These are phyloP conservation scores for Fusarium fracticaudum DNA, from an alignment of 2,329 filamentous ascomycete species.

Conservation along the genomic window DNA sequence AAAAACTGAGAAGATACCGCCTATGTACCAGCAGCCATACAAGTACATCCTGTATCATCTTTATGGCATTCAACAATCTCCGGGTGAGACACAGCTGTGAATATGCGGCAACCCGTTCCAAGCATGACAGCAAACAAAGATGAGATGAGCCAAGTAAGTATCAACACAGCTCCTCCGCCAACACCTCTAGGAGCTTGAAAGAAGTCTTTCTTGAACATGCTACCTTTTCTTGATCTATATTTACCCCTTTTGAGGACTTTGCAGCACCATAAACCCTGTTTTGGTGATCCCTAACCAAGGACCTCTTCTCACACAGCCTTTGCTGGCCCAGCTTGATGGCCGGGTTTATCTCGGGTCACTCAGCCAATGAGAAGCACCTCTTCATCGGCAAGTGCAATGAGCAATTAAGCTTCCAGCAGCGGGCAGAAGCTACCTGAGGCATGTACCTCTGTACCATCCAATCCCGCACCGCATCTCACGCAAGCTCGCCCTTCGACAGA, in stretches of 20 bases:
- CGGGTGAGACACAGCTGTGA: constrained; percentile 6
- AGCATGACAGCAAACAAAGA: constrained; percentile 29
- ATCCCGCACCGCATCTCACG: constrained; percentile 2
- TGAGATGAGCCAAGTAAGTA: constrained; percentile 30
- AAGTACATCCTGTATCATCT: background rate
- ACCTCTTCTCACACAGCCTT: constrained; percentile 26
- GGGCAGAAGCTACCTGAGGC: constrained; percentile 29
- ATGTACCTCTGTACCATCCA: constrained; percentile 29
- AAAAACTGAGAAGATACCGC: constrained; percentile 22
- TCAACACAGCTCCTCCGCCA: constrained; percentile 31
- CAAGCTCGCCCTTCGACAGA: constrained; percentile 31
- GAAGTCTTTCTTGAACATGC: constrained; percentile 26
- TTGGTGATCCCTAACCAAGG: constrained; percentile 19
- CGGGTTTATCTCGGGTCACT: constrained; percentile 41
- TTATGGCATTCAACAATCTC: background rate
- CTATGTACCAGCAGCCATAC: background rate
- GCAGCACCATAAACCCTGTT: background rate
- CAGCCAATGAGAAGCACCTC: constrained; percentile 18
- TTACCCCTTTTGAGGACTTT: background rate
- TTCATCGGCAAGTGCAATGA: background rate
- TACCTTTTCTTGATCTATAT: background rate
- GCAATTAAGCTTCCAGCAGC: background rate
- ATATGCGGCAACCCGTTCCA: constrained; percentile 32
- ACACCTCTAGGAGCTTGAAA: constrained; percentile 28
- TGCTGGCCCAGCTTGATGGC: constrained; percentile 33